Evolutionary conservation across 768 basidiomycete species (phyloP).

Genomic region (Trametes cinnabarina): DNA sequence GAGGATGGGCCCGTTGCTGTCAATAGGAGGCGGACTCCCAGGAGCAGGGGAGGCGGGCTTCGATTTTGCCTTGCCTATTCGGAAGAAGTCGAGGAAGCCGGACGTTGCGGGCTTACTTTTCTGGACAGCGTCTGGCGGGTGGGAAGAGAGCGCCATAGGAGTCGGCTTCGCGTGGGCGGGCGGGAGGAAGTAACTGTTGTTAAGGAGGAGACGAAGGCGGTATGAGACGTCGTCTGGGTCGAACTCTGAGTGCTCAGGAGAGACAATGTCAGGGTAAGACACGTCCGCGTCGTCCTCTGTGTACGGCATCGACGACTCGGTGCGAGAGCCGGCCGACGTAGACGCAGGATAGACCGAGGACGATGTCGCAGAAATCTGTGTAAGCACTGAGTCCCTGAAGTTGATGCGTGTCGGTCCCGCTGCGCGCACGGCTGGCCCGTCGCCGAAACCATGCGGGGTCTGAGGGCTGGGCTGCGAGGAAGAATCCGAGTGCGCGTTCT

Average conservation of each 20-base stretch:
- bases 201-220: conserved; percentile 78
- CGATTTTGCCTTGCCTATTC: conserved; percentile 63
- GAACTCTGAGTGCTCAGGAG: conserved; percentile 30
- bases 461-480: conserved; percentile 30
- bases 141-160: conserved; percentile 57
- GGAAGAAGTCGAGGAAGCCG: conserved; percentile 68
- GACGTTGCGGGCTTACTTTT: conserved; percentile 51
- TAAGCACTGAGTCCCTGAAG: conserved; percentile 49
- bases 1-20: conserved; percentile 31
- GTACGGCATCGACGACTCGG: conserved; percentile 63
- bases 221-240: conserved; percentile 79
- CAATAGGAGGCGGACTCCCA: conserved; percentile 25
- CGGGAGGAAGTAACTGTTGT: conserved; percentile 86
- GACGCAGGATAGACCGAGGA: conserved; percentile 80
- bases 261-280: conserved; percentile 30
- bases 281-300: conserved; percentile 46
- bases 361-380: conserved; percentile 63
- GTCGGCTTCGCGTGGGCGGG: conserved; percentile 84
- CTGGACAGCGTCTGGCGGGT: conserved; percentile 32
- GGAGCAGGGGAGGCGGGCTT: conserved; percentile 50
- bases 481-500: conserved; percentile 26
- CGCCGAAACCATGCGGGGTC: conserved; percentile 22
- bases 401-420: conserved; percentile 24
- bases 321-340: conserved; percentile 59
- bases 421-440: conserved; percentile 12